Percentiles rank a stretch among this genome's conserved stretches.
phyloP scores from a whole-genome alignment of 2,329 filamentous ascomycete genomes.

The Aspergillus novofumigatus region DNA sequence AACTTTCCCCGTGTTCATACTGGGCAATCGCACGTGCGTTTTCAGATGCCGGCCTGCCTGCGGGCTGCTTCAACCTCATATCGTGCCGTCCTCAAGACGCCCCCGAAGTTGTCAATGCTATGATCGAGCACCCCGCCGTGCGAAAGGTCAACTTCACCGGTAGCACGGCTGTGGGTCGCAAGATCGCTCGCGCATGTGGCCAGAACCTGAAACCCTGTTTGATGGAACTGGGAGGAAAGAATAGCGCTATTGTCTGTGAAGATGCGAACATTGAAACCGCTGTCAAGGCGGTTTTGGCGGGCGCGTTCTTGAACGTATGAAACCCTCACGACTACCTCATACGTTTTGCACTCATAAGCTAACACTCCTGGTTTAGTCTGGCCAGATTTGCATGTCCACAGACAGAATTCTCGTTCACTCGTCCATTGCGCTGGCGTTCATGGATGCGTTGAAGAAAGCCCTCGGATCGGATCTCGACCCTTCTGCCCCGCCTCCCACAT shows the following conservation, averaged over 20 bases:
- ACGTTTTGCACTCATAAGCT: background rate
- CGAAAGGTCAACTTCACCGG: slow-evolving; percentile 76
- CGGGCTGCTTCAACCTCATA: slow-evolving; percentile 71
- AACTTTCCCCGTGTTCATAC: slow-evolving; percentile 60
- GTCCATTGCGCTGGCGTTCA: slow-evolving; percentile 50
- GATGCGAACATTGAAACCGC: slow-evolving; percentile 72
- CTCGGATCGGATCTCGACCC: slow-evolving; percentile 30
- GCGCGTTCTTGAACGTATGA: slow-evolving; percentile 32
- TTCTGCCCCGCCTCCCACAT: slow-evolving; percentile 33
- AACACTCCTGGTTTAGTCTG: slow-evolving; percentile 47
- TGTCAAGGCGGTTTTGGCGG: slow-evolving; percentile 29
- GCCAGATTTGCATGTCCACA: slow-evolving; percentile 81
- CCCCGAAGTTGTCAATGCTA: slow-evolving; percentile 58
- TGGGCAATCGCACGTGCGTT: slow-evolving; percentile 59
- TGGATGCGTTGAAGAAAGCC: slow-evolving; percentile 44
- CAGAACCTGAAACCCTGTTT: slow-evolving; percentile 71
- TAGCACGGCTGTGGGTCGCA: slow-evolving; percentile 63
- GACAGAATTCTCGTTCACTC: slow-evolving; percentile 65
- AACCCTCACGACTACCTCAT: background rate
- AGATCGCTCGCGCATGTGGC: slow-evolving; percentile 64
- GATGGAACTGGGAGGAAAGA: slow-evolving; percentile 79
- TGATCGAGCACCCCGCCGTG: slow-evolving; percentile 63
- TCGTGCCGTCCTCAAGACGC: slow-evolving; percentile 58
- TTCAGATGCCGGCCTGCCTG: slow-evolving; percentile 68
- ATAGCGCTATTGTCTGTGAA: slow-evolving; percentile 69